Evolutionary conservation across 192 early-diverging fungal species (phyloP).

Genomic region (Pilobolus umbonatus): DNA sequence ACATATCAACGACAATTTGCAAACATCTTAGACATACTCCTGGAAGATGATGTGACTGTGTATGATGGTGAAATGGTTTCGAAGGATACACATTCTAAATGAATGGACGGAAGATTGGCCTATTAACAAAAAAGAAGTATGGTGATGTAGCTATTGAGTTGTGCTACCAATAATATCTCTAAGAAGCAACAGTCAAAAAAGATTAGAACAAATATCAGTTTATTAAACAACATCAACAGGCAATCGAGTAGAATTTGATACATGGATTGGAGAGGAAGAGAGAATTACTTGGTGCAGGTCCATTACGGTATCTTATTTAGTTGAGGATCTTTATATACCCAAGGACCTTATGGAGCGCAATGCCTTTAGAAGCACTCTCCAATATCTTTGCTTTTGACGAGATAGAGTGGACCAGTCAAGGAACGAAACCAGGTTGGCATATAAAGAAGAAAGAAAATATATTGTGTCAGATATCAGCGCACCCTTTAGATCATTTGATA

Average conservation of each 20-base stretch:
- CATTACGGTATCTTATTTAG: constrained; percentile 10
- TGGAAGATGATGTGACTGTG: constrained; percentile 13
- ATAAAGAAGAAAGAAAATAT: constrained; percentile 9
- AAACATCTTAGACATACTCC: constrained; percentile 14
- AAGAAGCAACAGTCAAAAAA: constrained; percentile 14
- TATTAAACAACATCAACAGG: constrained; percentile 11
- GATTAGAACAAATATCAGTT: constrained; percentile 12
- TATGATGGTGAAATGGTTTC: constrained; percentile 17
- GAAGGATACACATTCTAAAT: constrained; percentile 8
- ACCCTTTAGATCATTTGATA: constrained; percentile 1
- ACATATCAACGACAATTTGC: constrained; percentile 14
- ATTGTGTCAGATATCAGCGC: constrained; percentile 13
- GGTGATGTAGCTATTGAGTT: constrained; percentile 8
- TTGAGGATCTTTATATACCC: constrained; percentile 14
- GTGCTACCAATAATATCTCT: constrained; percentile 6
- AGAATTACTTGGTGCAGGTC: constrained; percentile 8
- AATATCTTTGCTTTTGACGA: constrained; percentile 12
- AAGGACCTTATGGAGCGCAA: constrained; percentile 11
- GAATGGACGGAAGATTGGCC: constrained; percentile 10
- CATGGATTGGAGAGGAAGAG: constrained; percentile 13
- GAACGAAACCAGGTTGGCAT: constrained; percentile 11
- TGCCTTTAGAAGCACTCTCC: constrained; percentile 10
- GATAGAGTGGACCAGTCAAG: constrained; percentile 4
- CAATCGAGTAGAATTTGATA: constrained; percentile 10
- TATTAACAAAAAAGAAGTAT: constrained; percentile 4